Conservation (phyloP, 164 flowering plant species). For the Chimonanthus praecox region DNA sequence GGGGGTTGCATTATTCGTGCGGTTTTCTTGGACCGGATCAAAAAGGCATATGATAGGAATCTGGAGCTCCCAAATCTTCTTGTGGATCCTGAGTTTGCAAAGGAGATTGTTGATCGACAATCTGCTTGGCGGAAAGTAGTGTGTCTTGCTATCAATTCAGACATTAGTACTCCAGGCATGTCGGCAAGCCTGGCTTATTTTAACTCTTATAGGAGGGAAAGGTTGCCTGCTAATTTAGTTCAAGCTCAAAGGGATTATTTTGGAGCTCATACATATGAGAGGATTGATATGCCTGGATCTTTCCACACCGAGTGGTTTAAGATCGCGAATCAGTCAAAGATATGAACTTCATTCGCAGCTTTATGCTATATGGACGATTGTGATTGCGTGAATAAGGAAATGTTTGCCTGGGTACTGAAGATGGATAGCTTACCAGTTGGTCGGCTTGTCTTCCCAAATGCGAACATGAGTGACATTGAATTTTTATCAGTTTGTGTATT, state of each 20-base stretch:
- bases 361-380: not conserved
- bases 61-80: conserved; percentile 60
- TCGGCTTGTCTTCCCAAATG: not conserved
- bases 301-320: conserved; percentile 84
- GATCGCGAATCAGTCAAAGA: conserved; percentile 35
- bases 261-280: conserved; percentile 77
- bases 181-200: conserved; percentile 70
- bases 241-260: conserved; percentile 77
- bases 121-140: conserved; percentile 73
- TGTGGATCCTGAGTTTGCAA: conserved; percentile 71
- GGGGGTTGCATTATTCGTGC: conserved; percentile 82
- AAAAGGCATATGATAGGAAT: conserved; percentile 67
- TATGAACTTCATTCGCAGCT: not conserved
- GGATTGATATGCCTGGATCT: conserved; percentile 52
- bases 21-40: conserved; percentile 61
- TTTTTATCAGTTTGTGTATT: not conserved
- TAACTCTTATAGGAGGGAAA: conserved; percentile 59
- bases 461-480: not conserved
- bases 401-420: not conserved
- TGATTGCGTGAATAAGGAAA: not conserved
- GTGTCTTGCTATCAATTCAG: conserved; percentile 56
- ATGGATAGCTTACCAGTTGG: no score
- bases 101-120: conserved; percentile 58
- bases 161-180: conserved; percentile 74
- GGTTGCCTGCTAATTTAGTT: conserved; percentile 67